phyloP scores from a whole-genome alignment of 1,284 basidiomycete species.

The Ganoderma sinense region DNA sequence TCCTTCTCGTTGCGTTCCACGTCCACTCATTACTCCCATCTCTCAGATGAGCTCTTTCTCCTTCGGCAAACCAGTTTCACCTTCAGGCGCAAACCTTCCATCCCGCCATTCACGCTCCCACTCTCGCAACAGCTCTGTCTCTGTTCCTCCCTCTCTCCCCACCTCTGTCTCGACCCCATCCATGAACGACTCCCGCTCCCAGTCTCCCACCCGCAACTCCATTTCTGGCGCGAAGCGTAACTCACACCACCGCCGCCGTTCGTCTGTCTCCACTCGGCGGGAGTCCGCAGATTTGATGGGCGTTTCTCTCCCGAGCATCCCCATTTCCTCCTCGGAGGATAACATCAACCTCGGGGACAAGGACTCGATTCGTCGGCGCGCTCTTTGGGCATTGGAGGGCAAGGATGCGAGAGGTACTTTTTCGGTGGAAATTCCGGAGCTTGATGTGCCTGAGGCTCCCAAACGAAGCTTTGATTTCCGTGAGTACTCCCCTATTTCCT shows the following conservation, averaged over 20 bases:
- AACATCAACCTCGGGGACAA: conserved; percentile 75
- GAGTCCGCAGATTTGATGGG: conserved; percentile 89
- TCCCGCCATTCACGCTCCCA: conserved; percentile 69
- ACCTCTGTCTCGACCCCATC: conserved; percentile 46
- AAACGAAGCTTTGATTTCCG: conserved; percentile 68
- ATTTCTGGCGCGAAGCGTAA: conserved; percentile 62
- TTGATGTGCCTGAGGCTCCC: conserved; percentile 62
- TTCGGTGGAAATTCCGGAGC: conserved; percentile 82
- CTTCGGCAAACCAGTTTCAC: conserved; percentile 40
- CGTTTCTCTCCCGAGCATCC: conserved; percentile 68
- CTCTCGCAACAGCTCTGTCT: conserved; percentile 67
- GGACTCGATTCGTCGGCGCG: conserved; percentile 79
- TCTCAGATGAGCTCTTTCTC: conserved; percentile 68
- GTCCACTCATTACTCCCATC: neutral
- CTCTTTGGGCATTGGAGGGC: conserved; percentile 82
- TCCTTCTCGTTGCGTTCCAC: neutral
- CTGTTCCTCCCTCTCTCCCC: conserved; percentile 40
- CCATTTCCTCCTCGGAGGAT: conserved; percentile 62
- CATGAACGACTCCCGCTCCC: conserved; percentile 45
- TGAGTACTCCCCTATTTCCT: conserved; percentile 47
- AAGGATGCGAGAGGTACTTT: conserved; percentile 67
- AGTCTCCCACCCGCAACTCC: conserved; percentile 39
- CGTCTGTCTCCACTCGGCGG: conserved; percentile 84
- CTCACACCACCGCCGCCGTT: conserved; percentile 81
- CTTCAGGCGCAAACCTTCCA: conserved; percentile 43